Evolutionary conservation across 2,329 filamentous ascomycete genomes (phyloP), one percentile per base, ranked within the genome.

Genomic region (Ceratocystis ficicola): DNA sequence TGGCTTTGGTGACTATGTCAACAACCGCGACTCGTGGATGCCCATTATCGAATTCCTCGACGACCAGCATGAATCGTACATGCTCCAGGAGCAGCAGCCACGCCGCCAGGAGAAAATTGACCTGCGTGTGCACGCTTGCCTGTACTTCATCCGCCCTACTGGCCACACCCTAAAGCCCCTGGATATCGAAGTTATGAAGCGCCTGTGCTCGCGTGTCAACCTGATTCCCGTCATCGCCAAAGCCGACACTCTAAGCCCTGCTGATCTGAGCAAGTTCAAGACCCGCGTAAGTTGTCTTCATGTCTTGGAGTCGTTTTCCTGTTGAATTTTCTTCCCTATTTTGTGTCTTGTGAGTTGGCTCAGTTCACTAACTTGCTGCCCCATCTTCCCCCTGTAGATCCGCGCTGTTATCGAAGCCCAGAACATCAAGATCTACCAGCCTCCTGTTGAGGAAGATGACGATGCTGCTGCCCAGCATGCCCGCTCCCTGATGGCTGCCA

Each of bases 21-120:
- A 99, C 88, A 99, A 99, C 85, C 89, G 93, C 75, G 94, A 99
- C 79, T 97, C 94, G 69, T 99, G 94, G 94, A 95, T 96, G 84
- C 94, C 94, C 76, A 97, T 99, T 76, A 97, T 99, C 78, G 94
- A 99, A 79, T 99, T 99, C 82, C 84, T 99, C 73, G 94, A 99
- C 79, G 94, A 99, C 80, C 94, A 99, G 84, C 95, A 99, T 78
- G 94, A 99, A 83, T 99, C 94, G 46, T 99, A 99, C 80, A 99
- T 99, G 94, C 84, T 99, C 76, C 94, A 99, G 83, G 94, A 99
- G 85, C 94, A 99, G 80, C 94, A 99, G 80, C 94, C 95, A 72
- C 90, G 90, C 78, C 91, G 94, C 74, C 87, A 88, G 74, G 94
- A 99, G 83, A 99, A 97, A 85, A 99, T 99, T 73, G 94, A 99